Evolutionary conservation across 345 rosid species (phyloP).

Genomic region (Gossypium anomalum): DNA sequence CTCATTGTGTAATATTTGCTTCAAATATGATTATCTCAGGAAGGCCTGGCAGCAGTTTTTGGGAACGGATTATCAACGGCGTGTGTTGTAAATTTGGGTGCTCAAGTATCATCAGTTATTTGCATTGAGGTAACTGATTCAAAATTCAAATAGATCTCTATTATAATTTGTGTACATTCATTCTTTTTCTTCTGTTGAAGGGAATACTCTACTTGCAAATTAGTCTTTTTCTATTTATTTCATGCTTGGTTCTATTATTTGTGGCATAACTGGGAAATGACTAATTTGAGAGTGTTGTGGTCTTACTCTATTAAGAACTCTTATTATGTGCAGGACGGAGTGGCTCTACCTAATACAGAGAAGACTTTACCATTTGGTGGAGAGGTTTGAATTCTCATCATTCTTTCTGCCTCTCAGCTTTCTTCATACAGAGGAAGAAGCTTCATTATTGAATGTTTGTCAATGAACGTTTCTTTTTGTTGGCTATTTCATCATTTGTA

Average conservation of each 20-base stretch:
- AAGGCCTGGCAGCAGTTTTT: conserved; percentile 89
- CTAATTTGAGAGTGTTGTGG: background rate
- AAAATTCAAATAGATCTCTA: background rate
- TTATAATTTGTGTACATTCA: background rate
- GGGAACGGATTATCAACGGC: conserved; percentile 91
- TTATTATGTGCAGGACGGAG: conserved; percentile 72
- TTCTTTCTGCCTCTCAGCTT: conserved; percentile 6
- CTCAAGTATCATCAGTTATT: conserved; percentile 76
- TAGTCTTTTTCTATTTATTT: background rate
- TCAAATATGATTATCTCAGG: conserved; percentile 36
- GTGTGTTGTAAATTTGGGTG: conserved; percentile 87
- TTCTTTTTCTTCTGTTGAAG: background rate
- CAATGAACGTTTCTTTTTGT: background rate
- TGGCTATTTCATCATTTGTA: background rate
- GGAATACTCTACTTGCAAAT: background rate
- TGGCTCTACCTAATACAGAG: conserved; percentile 83
- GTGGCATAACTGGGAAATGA: background rate
- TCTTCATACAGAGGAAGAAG: background rate
- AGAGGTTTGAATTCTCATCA: conserved; percentile 52
- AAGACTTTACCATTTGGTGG: conserved; percentile 94
- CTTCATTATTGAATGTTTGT: background rate
- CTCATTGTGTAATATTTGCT: background rate
- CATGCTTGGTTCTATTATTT: background rate
- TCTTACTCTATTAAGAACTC: conserved; percentile 18
- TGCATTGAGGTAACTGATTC: conserved; percentile 70